phyloP scores from a whole-genome alignment of 371 early-diverging fungal species.

The Mucor saturninus region DNA sequence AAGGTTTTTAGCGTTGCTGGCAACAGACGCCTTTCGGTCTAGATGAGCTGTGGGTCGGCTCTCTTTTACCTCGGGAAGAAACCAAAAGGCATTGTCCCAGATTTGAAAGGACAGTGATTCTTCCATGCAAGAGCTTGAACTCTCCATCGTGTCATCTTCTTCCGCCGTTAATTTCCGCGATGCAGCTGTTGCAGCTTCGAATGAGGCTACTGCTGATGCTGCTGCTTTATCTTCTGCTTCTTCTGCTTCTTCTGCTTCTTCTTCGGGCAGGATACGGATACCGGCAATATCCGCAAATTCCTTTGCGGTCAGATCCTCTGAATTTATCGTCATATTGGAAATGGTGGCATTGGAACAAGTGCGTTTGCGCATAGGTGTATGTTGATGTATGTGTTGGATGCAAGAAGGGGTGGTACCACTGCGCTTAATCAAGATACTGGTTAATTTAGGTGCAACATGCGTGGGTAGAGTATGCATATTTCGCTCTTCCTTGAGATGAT shows the following conservation, averaged over 20 bases:
- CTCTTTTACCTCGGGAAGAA: slow-evolving; percentile 7
- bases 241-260: background rate
- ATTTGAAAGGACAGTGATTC: slow-evolving; percentile 4
- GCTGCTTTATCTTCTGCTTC: no score
- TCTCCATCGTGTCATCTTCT: no score
- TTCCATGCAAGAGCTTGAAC: no score
- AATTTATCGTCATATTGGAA: slow-evolving; percentile 51
- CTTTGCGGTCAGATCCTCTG: slow-evolving; percentile 53
- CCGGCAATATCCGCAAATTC: slow-evolving; percentile 56
- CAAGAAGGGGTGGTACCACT: slow-evolving; percentile 7
- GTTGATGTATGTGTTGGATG: background rate
- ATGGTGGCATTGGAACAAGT: slow-evolving; percentile 26
- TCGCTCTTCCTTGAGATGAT: slow-evolving; percentile 1
- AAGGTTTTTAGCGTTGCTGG: background rate
- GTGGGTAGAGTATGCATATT: slow-evolving; percentile 16
- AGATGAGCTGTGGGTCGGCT: slow-evolving; percentile 6
- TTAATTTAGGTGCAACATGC: slow-evolving; percentile 4
- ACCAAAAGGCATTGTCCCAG: slow-evolving; percentile 28
- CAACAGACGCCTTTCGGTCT: slow-evolving; percentile 10
- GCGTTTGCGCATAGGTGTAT: background rate
- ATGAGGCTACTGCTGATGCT: no score
- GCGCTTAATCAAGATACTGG: slow-evolving; percentile 16
- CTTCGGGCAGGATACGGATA: slow-evolving; percentile 45
- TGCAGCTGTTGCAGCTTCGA: no score
- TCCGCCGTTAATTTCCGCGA: no score